Evolutionary conservation across 306 rosid species (phyloP), one percentile per base, ranked within the genome.

Genomic region (Dicorynia guianensis): DNA sequence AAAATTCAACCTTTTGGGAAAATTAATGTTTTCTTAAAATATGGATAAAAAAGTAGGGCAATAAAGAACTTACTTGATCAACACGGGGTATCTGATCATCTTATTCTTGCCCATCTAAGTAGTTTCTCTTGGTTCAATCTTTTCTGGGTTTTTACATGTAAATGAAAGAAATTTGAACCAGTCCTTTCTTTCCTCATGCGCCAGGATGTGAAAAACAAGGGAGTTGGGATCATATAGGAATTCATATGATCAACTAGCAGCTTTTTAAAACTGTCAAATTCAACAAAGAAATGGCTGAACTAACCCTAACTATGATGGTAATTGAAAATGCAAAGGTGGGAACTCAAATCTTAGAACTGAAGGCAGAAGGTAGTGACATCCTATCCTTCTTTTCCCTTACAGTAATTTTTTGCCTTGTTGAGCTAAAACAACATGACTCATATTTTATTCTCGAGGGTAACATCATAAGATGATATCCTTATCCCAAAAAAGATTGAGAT

Each of bases 401-500:
- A 47, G 81, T 76, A 59, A 47, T 63, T 76, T 76, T 63, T 70
- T 76, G 17, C 6, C 30, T 17, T 38, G 57, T 49, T n/a, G 57
- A 52, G 63, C 43, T 66, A 25, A 11, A 43, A 65, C 54, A 65
- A 34, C 48, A 75, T 3, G 14, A 38, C 39, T 8, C 44, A 30
- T 60, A 72, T 63, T 35, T 48, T 43, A 56, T n/a, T 20, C 8
- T 7, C 19, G 68, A 36, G 11, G 17, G 69, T 13, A 72, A 59
- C 58, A 67, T 38, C 78, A 49, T 38, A 11, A 20, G 57, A 58
- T 42, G 55, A 70, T 63, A 56, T 63, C 33, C 20, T 17, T 53
- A 18, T 70, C 81, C 18, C 25, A 67, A 77, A 81, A 64, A 14
- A 12, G 78, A 71, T 65, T 48, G 59, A 12, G 46, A 30, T 76